Evolutionary conservation across 2,329 filamentous ascomycete species (phyloP).

Genomic region (Alternaria conjuncta): DNA sequence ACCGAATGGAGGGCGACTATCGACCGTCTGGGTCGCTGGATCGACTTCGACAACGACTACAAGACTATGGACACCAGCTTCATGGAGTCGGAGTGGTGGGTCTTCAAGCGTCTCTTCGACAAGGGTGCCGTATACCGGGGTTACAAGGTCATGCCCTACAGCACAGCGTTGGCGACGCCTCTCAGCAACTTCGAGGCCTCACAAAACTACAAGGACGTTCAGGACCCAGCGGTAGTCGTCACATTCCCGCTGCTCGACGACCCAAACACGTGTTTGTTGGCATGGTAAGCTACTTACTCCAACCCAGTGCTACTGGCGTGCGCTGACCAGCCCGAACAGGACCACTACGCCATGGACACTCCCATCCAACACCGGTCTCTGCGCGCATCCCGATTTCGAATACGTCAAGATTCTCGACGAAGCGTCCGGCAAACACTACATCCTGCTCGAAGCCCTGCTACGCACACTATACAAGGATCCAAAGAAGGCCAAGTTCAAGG

Average conservation of each 20-base stretch:
- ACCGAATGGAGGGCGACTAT: constrained; percentile 87
- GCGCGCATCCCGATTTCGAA: constrained; percentile 81
- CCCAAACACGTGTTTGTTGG: constrained; percentile 75
- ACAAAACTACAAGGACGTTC: constrained; percentile 93
- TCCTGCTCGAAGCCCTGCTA: constrained; percentile 82
- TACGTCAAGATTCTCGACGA: constrained; percentile 88
- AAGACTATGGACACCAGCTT: constrained; percentile 96
- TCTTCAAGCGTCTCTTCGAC: constrained; percentile 90
- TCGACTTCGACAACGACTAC: constrained; percentile 97
- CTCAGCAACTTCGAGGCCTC: constrained; percentile 93
- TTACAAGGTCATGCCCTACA: constrained; percentile 93
- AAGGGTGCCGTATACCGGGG: constrained; percentile 90
- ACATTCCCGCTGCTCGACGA: constrained; percentile 84
- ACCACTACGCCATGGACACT: constrained; percentile 90
- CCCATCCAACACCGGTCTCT: constrained; percentile 79
- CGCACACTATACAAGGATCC: constrained; percentile 89
- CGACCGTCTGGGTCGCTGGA: constrained; percentile 90
- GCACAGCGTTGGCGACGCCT: constrained; percentile 85
- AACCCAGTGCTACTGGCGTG: neutral
- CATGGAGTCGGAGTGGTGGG: constrained; percentile 98
- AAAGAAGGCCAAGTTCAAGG: constrained; percentile 92
- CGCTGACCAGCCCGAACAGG: constrained; percentile 21
- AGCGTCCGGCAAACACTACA: constrained; percentile 80
- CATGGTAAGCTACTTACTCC: constrained; percentile 61
- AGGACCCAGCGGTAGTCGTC: constrained; percentile 88